These are phyloP conservation scores for Microsporum audouinii DNA, from an alignment of 2,329 filamentous ascomycete genomes.

Conservation along the genomic window DNA sequence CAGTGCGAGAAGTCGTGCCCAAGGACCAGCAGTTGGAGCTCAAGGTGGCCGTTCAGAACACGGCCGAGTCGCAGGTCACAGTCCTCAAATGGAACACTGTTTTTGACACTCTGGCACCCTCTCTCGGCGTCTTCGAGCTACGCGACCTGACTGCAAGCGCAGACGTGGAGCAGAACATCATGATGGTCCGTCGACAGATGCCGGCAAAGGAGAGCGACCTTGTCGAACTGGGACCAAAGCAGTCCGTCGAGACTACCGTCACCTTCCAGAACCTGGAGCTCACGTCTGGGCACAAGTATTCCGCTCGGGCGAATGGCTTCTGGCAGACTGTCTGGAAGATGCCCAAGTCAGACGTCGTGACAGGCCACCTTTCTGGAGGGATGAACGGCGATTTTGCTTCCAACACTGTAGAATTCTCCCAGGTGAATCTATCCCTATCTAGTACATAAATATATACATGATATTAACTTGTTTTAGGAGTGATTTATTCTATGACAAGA, in stretches of 20 bases:
- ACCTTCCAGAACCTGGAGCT: conserved; percentile 21
- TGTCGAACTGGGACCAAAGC: conserved; percentile 21
- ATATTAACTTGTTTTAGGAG: not conserved
- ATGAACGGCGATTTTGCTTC: conserved; percentile 20
- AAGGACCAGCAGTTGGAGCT: conserved; percentile 13
- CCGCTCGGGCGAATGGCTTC: conserved; percentile 23
- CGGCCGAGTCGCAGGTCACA: conserved; percentile 21
- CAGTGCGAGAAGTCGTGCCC: conserved; percentile 15
- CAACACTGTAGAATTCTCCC: conserved; percentile 12
- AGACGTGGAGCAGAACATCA: conserved; percentile 20
- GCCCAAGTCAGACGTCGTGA: conserved; percentile 17
- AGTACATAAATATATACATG: not conserved
- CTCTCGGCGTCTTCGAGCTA: conserved; percentile 24
- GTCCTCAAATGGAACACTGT: conserved; percentile 30
- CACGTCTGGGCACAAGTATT: conserved; percentile 23
- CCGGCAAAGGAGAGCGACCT: conserved; percentile 23
- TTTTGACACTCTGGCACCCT: conserved; percentile 24
- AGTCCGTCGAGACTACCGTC: conserved; percentile 17
- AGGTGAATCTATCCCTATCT: conserved; percentile 4
- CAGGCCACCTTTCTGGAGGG: conserved; percentile 15
- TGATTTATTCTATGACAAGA: not conserved
- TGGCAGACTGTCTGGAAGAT: conserved; percentile 29
- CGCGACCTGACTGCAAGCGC: conserved; percentile 17
- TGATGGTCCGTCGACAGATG: conserved; percentile 26
- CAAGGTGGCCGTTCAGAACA: conserved; percentile 21